A percentile compares a stretch with the other conserved stretches of the same genome.
Evolutionary conservation across 768 basidiomycete species (phyloP).

Genomic region (Naganishia antarctica): DNA sequence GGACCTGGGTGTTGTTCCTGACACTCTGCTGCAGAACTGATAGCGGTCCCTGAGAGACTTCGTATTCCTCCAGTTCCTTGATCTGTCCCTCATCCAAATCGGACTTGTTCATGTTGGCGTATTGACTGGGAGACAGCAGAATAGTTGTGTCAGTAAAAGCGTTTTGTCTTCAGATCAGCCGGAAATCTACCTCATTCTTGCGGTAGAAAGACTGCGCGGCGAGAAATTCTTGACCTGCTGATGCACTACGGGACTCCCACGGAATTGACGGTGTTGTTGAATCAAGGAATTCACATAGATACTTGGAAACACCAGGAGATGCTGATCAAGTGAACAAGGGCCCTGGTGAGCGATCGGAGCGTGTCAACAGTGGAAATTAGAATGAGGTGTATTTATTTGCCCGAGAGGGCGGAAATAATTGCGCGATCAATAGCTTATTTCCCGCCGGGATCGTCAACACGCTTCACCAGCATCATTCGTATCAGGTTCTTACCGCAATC

Average conservation of each 20-base stretch:
- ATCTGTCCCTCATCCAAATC: constrained; percentile 96
- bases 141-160: not conserved
- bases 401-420: constrained; percentile 1
- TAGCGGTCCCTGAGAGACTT: constrained; percentile 75
- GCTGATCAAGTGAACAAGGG: not conserved
- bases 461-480: constrained; percentile 9
- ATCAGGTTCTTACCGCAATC: too few relatives aligned
- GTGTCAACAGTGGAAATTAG: not conserved
- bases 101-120: constrained; percentile 69
- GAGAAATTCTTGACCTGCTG: not conserved
- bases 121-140: constrained; percentile 11
- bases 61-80: constrained; percentile 92
- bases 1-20: constrained; percentile 92
- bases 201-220: not conserved
- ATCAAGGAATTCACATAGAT: too few relatives aligned
- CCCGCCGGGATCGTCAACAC: too few relatives aligned
- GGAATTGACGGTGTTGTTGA: too few relatives aligned
- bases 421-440: too few relatives aligned
- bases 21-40: constrained; percentile 74
- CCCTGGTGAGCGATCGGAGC: not conserved
- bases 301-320: not conserved
- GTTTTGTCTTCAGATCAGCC: not conserved
- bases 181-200: not conserved
- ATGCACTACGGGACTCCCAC: not conserved
- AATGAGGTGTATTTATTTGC: constrained; percentile 9